Percentiles rank a stretch among this genome's conserved stretches.
phyloP scores from a whole-genome alignment of 169 alveolate species.

The Plasmodium falciparum region DNA sequence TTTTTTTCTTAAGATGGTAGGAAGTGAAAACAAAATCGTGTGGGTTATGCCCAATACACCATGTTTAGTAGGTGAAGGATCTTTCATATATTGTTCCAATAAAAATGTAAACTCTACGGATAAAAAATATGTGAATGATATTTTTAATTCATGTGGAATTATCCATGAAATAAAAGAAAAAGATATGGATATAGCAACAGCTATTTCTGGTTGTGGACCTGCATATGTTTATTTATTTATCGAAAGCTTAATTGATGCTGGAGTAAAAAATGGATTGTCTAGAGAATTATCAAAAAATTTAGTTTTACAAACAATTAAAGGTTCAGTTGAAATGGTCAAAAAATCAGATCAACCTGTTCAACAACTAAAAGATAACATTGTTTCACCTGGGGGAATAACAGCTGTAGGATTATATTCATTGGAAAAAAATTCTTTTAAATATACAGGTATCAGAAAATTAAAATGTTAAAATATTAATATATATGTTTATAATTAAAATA shows the following conservation, averaged over 20 bases:
- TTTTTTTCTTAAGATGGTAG: constrained; percentile 13
- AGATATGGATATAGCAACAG: constrained; percentile 61
- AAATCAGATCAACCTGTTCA: constrained; percentile 68
- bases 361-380: constrained; percentile 79
- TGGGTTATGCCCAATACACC: constrained; percentile 77
- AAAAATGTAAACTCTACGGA: constrained; percentile 19
- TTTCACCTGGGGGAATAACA: constrained; percentile 86
- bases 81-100: constrained; percentile 52
- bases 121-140: constrained; percentile 20
- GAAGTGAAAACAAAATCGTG: constrained; percentile 26
- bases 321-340: constrained; percentile 70
- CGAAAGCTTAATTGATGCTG: constrained; percentile 83
- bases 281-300: constrained; percentile 73
- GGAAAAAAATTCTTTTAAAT: constrained; percentile 79
- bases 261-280: constrained; percentile 80
- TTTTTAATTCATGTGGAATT: constrained; percentile 59
- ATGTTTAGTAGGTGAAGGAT: constrained; percentile 65
- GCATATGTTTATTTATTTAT: constrained; percentile 81
- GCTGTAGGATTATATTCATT: constrained; percentile 79
- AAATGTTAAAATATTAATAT: background rate
- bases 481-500: background rate
- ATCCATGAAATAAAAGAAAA: constrained; percentile 63
- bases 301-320: constrained; percentile 77
- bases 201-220: constrained; percentile 79
- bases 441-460: constrained; percentile 57